Evolutionary conservation across 169 alveolate species (phyloP), one percentile per base, ranked within the genome.

Genomic region (Eimeria sp.): DNA sequence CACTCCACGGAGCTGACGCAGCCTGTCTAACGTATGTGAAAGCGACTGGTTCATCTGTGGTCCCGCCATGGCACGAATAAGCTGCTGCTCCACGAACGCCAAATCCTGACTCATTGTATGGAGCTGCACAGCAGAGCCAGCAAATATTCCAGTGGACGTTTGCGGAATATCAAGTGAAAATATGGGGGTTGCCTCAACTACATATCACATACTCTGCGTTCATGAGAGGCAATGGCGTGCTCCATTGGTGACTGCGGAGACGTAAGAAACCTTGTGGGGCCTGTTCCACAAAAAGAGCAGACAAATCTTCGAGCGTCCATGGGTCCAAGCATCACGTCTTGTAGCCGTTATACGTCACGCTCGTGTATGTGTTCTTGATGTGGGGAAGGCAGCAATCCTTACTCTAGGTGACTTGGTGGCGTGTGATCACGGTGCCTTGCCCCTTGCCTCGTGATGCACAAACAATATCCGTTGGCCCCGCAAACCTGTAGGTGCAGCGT

Each of bases 61-160:
- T 61, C 61, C 61, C 27, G 75, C 80, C 92, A 86, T 54, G 75
- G 92, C 92, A 27, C 92, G 75, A 58, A 86, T 58, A 18, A 86
- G 78, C 54, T 70, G 92, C 61, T 86, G 65, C 58, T 86, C 92
- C 25, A 86, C 92, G 58, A 86, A 86, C 40, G 92, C 92, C 92
- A 86, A 86, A 70, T 86, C 92, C 67, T 86, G 92, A 58, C 92
- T 58, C 92, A 86, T 86, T 2, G 58, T 61, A 45, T 86, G 61
- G 58, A 86, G 75, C 92, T 86, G 92, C 75, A 61, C 45, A 14
- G 80, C 7, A 58, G 16, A 18, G 22, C 45, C 51, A 86, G 40
- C 61, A 54, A 61, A 16, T 27, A 25, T 11, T 76, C 63, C 0
- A 40, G 25, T 76, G 7, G 43, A 13, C 20, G 47, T 45, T 76